Conservation (phyloP, 257 asterid species). For the Eustoma russellianum region DNA sequence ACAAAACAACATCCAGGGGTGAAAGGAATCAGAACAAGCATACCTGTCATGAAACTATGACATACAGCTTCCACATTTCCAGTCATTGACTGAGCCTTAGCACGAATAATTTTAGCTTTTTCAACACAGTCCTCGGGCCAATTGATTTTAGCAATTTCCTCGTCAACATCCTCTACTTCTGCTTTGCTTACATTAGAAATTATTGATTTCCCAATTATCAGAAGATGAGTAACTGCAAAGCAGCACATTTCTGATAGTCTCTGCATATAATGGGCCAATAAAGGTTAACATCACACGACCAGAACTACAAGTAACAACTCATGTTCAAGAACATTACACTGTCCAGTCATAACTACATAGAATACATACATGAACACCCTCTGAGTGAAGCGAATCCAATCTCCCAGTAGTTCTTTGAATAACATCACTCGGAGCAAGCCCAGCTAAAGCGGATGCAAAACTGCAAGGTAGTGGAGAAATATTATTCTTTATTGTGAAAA, state of each 20-base stretch:
- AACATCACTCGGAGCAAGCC: slow-evolving; percentile 65
- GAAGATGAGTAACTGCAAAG: slow-evolving; percentile 69
- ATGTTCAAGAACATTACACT: slow-evolving; percentile 1
- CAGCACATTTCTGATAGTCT: slow-evolving; percentile 98
- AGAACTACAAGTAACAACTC: slow-evolving; percentile 1
- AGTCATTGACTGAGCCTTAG: slow-evolving; percentile 47
- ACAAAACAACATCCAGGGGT: slow-evolving; percentile 1
- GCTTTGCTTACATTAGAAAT: slow-evolving; percentile 51
- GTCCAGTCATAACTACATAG: not conserved
- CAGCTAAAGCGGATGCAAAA: slow-evolving; percentile 76
- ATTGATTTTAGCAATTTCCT: slow-evolving; percentile 47
- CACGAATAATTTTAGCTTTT: slow-evolving; percentile 72
- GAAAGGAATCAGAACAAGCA: slow-evolving; percentile 6
- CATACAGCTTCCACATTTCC: slow-evolving; percentile 62
- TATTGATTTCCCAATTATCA: slow-evolving; percentile 77
- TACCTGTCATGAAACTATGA: slow-evolving; percentile 81
- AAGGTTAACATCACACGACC: slow-evolving; percentile 7
- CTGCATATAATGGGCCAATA: slow-evolving; percentile 30
- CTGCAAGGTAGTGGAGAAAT: slow-evolving; percentile 25
- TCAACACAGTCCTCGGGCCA: slow-evolving; percentile 92
- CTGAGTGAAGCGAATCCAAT: slow-evolving; percentile 93
- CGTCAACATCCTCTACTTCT: slow-evolving; percentile 40
- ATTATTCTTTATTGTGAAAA: not conserved
- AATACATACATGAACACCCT: slow-evolving; percentile 89
- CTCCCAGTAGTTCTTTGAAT: slow-evolving; percentile 73